Conservation (phyloP, 148 eudicot species). For the Linanthus parryae region DNA sequence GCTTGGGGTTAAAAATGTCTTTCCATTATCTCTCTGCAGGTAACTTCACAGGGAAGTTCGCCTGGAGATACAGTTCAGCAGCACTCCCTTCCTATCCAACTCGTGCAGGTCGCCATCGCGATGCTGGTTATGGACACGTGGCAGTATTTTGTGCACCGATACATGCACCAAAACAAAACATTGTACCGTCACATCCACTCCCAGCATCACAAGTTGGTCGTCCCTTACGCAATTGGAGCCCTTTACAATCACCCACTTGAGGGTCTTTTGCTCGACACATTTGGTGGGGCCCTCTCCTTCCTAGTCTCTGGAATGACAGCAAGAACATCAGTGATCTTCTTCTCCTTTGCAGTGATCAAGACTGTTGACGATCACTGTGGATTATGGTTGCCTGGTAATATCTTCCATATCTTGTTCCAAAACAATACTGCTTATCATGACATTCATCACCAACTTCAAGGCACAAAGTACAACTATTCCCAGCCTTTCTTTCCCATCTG, state of each 20-base stretch:
- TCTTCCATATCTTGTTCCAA: constrained; percentile 41
- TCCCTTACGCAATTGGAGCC: constrained; percentile 48
- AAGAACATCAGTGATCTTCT: constrained; percentile 40
- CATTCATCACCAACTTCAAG: constrained; percentile 53
- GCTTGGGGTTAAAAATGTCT: neutral
- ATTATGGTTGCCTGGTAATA: constrained; percentile 45
- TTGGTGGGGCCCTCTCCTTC: constrained; percentile 47
- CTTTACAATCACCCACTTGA: constrained; percentile 50
- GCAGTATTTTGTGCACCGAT: constrained; percentile 50
- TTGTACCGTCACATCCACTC: constrained; percentile 46
- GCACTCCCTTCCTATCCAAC: constrained; percentile 30
- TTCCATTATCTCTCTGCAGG: constrained; percentile 15
- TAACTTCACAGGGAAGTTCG: constrained; percentile 23
- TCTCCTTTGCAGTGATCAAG: constrained; percentile 44
- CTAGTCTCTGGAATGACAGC: constrained; percentile 50
- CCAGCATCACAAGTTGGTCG: constrained; percentile 41
- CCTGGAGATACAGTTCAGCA: constrained; percentile 20
- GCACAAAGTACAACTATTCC: constrained; percentile 36
- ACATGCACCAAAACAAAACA: constrained; percentile 51
- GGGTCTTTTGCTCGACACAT: constrained; percentile 42
- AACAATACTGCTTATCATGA: constrained; percentile 53
- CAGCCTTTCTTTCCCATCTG: constrained; percentile 49
- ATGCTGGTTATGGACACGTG: constrained; percentile 51
- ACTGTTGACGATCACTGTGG: constrained; percentile 58
- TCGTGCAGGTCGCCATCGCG: constrained; percentile 32